Evolutionary conservation across 805 yeast species (phyloP).

Genomic region (Yarrowia sp.): DNA sequence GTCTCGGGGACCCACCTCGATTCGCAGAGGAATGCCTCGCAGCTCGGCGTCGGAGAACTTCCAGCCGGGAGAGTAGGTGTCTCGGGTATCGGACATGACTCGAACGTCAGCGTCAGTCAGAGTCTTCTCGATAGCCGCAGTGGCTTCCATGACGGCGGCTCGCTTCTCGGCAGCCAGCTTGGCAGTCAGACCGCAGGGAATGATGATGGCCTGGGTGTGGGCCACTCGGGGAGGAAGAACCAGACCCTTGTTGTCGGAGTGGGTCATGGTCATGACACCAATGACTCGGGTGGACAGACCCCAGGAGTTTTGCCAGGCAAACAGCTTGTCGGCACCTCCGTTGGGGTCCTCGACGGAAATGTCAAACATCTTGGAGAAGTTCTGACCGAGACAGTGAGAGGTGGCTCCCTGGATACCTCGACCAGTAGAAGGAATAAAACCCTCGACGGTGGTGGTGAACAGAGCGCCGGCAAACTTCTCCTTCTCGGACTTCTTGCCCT

Average conservation of each 20-base stretch:
- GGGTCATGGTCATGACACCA: slow-evolving; percentile 99
- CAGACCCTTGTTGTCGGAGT: slow-evolving; percentile 97
- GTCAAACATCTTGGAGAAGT: slow-evolving; percentile 98
- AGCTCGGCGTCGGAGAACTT: slow-evolving; percentile 97
- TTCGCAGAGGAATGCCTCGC: slow-evolving; percentile 91
- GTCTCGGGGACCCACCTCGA: slow-evolving; percentile 98
- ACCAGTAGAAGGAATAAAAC: slow-evolving; percentile 97
- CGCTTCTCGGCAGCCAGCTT: slow-evolving; percentile 82
- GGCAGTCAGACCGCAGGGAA: slow-evolving; percentile 93
- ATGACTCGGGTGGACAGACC: slow-evolving; percentile 97
- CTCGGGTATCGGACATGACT: slow-evolving; percentile 86
- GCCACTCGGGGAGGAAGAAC: slow-evolving; percentile 98
- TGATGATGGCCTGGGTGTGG: slow-evolving; percentile 85
- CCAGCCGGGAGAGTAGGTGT: slow-evolving; percentile 98
- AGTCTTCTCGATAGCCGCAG: slow-evolving; percentile 68
- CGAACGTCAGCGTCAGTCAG: slow-evolving; percentile 71
- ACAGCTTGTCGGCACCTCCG: slow-evolving; percentile 81
- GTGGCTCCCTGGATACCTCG: slow-evolving; percentile 99
- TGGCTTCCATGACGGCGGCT: slow-evolving; percentile 70
- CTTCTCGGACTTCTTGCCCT: slow-evolving; percentile 94
- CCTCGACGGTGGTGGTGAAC: slow-evolving; percentile 95
- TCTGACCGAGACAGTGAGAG: slow-evolving; percentile 96
- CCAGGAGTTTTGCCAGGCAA: slow-evolving; percentile 98
- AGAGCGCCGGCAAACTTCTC: slow-evolving; percentile 99
- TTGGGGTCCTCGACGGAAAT: slow-evolving; percentile 95